Conservation (phyloP, 257 asterid species). For the Solanum sitiens region DNA sequence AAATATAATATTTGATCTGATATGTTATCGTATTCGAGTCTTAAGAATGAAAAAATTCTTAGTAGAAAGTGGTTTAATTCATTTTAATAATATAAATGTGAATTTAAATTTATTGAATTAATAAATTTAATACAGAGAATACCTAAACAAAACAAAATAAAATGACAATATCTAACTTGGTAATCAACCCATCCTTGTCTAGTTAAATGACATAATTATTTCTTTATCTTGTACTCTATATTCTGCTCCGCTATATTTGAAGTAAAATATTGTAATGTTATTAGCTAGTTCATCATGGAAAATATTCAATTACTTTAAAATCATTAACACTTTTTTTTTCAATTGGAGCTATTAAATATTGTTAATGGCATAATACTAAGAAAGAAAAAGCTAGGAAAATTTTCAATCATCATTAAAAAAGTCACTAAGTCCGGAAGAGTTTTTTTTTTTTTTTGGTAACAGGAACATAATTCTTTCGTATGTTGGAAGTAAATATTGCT, state of each 20-base stretch:
- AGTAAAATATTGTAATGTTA: background rate
- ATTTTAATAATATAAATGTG: no score
- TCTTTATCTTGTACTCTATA: background rate
- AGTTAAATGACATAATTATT: background rate
- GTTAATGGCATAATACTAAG: background rate
- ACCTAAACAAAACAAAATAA: background rate
- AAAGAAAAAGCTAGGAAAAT: background rate
- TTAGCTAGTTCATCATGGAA: background rate
- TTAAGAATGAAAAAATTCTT: background rate
- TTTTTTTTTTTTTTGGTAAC: background rate
- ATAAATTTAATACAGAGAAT: background rate
- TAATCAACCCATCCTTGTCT: background rate
- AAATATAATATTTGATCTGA: background rate
- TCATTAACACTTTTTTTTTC: background rate
- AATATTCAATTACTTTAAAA: background rate
- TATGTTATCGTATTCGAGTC: fast-evolving
- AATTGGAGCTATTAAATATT: background rate
- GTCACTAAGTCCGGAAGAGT: background rate
- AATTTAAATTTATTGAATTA: background rate
- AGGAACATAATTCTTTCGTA: background rate
- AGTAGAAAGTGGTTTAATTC: background rate
- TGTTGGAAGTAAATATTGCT: background rate
- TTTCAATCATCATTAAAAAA: background rate
- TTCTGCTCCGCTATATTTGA: background rate
- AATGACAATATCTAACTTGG: background rate